Evolutionary conservation across 1,284 basidiomycete genomes (phyloP).

Genomic region (Coniferiporia weirii): DNA sequence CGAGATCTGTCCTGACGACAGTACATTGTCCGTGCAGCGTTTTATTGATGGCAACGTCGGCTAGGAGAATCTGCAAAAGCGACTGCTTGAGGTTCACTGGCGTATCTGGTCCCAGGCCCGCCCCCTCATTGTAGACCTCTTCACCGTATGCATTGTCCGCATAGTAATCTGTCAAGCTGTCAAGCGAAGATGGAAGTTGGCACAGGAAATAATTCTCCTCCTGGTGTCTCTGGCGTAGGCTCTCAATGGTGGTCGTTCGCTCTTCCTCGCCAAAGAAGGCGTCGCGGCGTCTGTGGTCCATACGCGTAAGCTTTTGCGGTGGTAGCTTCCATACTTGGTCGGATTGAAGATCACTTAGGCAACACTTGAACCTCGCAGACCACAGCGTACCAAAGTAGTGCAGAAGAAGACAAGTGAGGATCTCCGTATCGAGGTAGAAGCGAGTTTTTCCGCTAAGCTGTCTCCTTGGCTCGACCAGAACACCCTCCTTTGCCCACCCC

Average conservation of each 20-base stretch:
- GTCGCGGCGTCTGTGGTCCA: conserved; percentile 10
- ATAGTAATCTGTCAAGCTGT: background rate
- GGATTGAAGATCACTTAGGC: conserved; percentile 27
- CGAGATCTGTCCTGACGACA: conserved; percentile 35
- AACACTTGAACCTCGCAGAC: conserved; percentile 35
- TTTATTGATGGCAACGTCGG: conserved; percentile 35
- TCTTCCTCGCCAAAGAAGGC: background rate
- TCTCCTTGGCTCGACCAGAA: conserved; percentile 38
- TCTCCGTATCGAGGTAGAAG: conserved; percentile 41
- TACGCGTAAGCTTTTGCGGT: conserved; percentile 1
- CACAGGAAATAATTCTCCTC: conserved; percentile 16
- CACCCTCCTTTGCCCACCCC: conserved; percentile 37
- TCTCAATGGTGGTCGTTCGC: background rate
- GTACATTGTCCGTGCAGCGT: conserved; percentile 30
- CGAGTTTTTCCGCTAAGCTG: conserved; percentile 43
- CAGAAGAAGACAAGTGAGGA: conserved; percentile 38
- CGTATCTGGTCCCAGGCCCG: conserved; percentile 2
- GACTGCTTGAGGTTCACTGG: conserved; percentile 18
- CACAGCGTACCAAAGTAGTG: conserved; percentile 38
- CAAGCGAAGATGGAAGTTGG: conserved; percentile 12
- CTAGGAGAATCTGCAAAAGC: conserved; percentile 34
- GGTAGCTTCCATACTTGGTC: conserved; percentile 32
- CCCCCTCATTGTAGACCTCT: background rate
- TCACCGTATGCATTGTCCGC: background rate
- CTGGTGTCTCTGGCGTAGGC: background rate